Conservation (phyloP, 139 green algal genomes). For the Chlorokybus atmophyticus region DNA sequence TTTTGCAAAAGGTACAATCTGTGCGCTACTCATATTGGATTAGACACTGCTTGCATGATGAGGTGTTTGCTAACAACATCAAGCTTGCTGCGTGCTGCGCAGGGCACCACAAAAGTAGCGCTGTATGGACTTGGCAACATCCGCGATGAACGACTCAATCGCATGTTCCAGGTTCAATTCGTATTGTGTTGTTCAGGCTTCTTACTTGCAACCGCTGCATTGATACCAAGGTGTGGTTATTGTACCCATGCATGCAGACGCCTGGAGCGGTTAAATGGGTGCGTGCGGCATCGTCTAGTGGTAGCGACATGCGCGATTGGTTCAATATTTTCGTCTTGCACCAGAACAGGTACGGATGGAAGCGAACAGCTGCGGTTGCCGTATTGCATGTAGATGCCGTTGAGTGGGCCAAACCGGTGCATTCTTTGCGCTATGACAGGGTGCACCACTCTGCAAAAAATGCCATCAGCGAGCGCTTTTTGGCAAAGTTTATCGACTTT, state of each 20-base stretch:
- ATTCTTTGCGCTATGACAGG: conserved; percentile 7
- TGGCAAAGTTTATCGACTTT: conserved; percentile 82
- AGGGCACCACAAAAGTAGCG: conserved; percentile 75
- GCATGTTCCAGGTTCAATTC: conserved; percentile 52
- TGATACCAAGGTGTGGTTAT: too few relatives aligned
- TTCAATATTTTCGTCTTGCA: conserved; percentile 93
- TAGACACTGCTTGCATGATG: too few relatives aligned
- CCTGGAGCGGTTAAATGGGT: not conserved
- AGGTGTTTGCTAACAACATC: too few relatives aligned
- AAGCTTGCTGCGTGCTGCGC: conserved; percentile 15
- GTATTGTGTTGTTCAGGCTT: not conserved
- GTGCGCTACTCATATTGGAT: too few relatives aligned
- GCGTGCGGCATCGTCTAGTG: not conserved
- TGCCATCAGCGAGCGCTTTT: conserved; percentile 56
- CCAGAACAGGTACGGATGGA: conserved; percentile 55
- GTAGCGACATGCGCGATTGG: conserved; percentile 42
- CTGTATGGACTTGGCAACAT: conserved; percentile 93
- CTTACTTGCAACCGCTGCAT: too few relatives aligned
- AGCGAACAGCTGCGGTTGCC: not conserved
- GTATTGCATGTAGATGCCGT: too few relatives aligned
- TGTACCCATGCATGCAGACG: too few relatives aligned
- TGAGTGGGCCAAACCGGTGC: too few relatives aligned
- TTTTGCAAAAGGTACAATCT: conserved; percentile 23
- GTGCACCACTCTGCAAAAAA: conserved; percentile 53
- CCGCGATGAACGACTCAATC: conserved; percentile 77